phyloP scores from a whole-genome alignment of 768 basidiomycete species.

The Trametes villosa region DNA sequence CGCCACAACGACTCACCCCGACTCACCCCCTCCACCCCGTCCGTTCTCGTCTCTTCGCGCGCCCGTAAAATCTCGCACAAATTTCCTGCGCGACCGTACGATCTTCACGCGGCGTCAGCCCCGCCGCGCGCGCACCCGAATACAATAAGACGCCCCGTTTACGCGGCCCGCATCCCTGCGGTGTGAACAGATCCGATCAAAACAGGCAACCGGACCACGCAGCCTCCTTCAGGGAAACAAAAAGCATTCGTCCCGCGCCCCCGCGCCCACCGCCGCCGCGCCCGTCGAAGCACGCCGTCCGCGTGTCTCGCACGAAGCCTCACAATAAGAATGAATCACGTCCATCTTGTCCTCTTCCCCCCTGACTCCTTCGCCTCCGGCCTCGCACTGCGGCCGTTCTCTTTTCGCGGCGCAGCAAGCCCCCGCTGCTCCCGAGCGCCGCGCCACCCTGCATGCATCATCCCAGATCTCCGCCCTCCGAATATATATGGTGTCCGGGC shows the following conservation, averaged over 20 bases:
- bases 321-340: constrained; percentile 17
- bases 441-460: not conserved
- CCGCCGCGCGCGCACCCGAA: not conserved
- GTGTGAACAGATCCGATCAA: constrained; percentile 20
- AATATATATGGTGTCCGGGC: not conserved
- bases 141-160: constrained; percentile 14
- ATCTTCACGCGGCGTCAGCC: not conserved
- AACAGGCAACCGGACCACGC: constrained; percentile 6
- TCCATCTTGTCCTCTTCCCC: not conserved
- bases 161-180: constrained; percentile 17
- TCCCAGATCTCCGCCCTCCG: not conserved
- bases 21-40: not conserved
- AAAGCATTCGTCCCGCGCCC: not conserved
- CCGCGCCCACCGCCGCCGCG: not conserved
- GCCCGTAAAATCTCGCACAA: not conserved
- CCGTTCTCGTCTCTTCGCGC: not conserved
- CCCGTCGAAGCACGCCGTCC: not conserved
- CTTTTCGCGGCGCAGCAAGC: not conserved
- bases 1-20: no score
- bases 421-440: not conserved
- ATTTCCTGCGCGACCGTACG: not conserved
- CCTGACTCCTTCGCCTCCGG: constrained; percentile 19
- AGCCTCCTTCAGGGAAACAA: not conserved
- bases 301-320: constrained; percentile 14
- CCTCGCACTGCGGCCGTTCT: constrained; percentile 1